phyloP scores from a whole-genome alignment of 108 stramenopile genomes.

The Cyclotella sp. region DNA sequence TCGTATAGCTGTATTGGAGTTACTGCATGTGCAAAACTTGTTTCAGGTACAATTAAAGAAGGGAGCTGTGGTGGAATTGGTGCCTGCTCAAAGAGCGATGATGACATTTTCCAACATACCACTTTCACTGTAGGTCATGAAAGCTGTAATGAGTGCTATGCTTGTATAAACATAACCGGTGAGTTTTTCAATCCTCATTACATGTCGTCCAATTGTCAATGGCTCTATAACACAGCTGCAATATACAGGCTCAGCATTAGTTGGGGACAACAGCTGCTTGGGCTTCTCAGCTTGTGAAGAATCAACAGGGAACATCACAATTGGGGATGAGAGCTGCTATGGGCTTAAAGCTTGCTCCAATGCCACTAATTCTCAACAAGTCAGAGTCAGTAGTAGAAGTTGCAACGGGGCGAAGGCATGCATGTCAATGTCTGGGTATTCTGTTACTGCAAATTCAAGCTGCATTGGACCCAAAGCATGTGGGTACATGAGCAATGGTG shows the following conservation, averaged over 20 bases:
- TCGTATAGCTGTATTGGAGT: neutral
- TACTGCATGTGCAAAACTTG: neutral
- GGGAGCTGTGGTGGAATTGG: neutral
- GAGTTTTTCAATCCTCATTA: no score
- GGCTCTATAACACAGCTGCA: no score
- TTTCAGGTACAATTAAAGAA: neutral
- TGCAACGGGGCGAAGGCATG: neutral
- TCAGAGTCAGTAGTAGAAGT: neutral
- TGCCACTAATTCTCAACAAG: neutral
- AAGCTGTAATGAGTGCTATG: constrained; percentile 1
- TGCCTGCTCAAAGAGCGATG: neutral
- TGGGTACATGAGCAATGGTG: neutral
- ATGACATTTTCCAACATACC: neutral
- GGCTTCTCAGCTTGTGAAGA: neutral
- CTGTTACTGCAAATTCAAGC: neutral
- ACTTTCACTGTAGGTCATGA: neutral
- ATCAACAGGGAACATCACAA: neutral
- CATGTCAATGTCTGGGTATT: constrained; percentile 8
- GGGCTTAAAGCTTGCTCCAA: constrained; percentile 11
- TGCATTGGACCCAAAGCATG: constrained; percentile 2
- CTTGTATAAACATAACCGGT: neutral
- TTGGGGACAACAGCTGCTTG: neutral
- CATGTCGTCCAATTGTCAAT: no score
- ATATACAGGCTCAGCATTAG: neutral
- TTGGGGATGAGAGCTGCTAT: neutral